A percentile compares a stretch with the other conserved stretches of the same genome.
Evolutionary conservation across 2,329 filamentous ascomycete genomes (phyloP).

Genomic region (Fusarium sp.): DNA sequence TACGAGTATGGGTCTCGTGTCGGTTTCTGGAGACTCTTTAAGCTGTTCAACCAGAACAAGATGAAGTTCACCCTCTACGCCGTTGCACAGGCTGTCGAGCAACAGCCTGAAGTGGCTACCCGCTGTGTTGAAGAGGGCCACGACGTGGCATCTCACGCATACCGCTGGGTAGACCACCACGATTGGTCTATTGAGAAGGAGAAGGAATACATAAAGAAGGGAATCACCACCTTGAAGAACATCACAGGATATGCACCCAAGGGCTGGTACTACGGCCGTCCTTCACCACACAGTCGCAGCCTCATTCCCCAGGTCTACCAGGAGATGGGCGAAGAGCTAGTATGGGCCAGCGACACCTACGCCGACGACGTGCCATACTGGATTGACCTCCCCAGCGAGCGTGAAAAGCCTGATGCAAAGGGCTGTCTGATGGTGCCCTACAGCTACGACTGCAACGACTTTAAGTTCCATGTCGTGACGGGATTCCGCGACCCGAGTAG

Average conservation of each 20-base stretch:
- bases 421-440: slow-evolving; percentile 17
- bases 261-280: slow-evolving; percentile 23
- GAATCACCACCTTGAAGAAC: not conserved
- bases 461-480: slow-evolving; percentile 7
- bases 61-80: slow-evolving; percentile 21
- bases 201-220: slow-evolving; percentile 3
- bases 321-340: slow-evolving; percentile 12
- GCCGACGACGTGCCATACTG: slow-evolving; percentile 19
- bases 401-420: not conserved
- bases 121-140: slow-evolving; percentile 11
- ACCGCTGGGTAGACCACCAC: slow-evolving; percentile 23
- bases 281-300: not conserved
- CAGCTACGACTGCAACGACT: slow-evolving; percentile 24
- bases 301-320: slow-evolving; percentile 2
- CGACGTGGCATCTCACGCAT: slow-evolving; percentile 14
- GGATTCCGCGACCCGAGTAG: not conserved
- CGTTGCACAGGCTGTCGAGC: slow-evolving; percentile 7
- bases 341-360: slow-evolving; percentile 11
- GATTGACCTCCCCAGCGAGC: slow-evolving; percentile 4
- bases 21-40: slow-evolving; percentile 13
- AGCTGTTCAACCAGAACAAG: not conserved
- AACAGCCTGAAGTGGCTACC: slow-evolving; percentile 10
- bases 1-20: slow-evolving; percentile 24
- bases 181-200: slow-evolving; percentile 6
- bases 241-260: not conserved